These are phyloP conservation scores for Apiospora aurea DNA, from an alignment of 2,329 filamentous ascomycete species.

Conservation along the genomic window DNA sequence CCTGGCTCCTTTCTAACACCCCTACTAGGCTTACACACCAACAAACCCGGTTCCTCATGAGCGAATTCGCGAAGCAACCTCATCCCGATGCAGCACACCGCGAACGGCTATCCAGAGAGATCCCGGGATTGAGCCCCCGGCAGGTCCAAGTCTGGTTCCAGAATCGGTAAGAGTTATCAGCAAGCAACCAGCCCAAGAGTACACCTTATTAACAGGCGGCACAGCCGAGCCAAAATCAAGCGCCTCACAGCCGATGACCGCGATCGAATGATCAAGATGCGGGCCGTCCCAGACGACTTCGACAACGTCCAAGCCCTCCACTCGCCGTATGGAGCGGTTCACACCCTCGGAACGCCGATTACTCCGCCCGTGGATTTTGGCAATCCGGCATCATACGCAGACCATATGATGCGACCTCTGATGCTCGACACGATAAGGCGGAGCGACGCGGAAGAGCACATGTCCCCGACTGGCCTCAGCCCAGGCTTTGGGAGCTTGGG, in stretches of 20 bases:
- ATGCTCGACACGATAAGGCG: conserved; percentile 73
- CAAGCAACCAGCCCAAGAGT: conserved; percentile 22
- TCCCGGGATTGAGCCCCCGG: conserved; percentile 87
- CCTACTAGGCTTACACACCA: conserved; percentile 86
- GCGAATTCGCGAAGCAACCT: conserved; percentile 92
- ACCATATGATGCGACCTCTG: conserved; percentile 71
- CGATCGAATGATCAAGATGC: conserved; percentile 75
- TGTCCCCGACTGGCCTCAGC: conserved; percentile 71
- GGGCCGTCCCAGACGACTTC: conserved; percentile 73
- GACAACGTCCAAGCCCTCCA: conserved; percentile 74
- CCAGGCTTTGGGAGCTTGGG: conserved; percentile 72
- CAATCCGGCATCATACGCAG: conserved; percentile 57
- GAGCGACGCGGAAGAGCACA: conserved; percentile 68
- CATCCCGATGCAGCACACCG: conserved; percentile 92
- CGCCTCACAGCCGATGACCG: conserved; percentile 73
- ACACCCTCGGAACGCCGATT: conserved; percentile 56
- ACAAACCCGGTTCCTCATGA: conserved; percentile 97
- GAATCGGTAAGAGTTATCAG: conserved; percentile 72
- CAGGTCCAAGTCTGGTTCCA: conserved; percentile 99
- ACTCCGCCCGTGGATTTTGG: conserved; percentile 57
- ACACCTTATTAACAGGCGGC: conserved; percentile 32
- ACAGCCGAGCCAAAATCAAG: conserved; percentile 75
- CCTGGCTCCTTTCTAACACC: conserved; percentile 22
- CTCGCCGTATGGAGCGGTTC: conserved; percentile 69
- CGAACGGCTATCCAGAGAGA: conserved; percentile 85